phyloP scores from a whole-genome alignment of 768 basidiomycete genomes.

The Hydnum rufescens region DNA sequence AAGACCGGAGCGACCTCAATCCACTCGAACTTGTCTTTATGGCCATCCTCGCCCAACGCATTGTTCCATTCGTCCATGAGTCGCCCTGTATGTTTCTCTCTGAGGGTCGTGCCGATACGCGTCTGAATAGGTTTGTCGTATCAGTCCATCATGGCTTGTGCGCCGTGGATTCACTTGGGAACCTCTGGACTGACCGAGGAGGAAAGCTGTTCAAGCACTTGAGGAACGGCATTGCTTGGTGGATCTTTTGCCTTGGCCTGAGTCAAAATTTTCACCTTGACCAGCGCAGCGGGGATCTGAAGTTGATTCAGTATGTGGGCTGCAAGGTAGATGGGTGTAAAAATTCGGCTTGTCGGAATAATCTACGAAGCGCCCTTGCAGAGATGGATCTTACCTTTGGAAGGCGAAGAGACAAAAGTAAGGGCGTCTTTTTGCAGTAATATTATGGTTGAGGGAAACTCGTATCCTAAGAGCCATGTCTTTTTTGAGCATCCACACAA shows the following conservation, averaged over 20 bases:
- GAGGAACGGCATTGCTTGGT: constrained; percentile 50
- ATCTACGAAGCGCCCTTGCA: too few species aligned
- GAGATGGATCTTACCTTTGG: constrained; percentile 46
- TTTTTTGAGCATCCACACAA: constrained; percentile 16
- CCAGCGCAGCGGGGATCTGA: constrained; percentile 29
- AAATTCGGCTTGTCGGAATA: background rate
- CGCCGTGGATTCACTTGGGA: background rate
- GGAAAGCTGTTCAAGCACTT: constrained; percentile 35
- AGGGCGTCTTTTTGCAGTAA: constrained; percentile 64
- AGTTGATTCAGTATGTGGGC: constrained; percentile 78
- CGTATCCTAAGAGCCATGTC: constrained; percentile 96
- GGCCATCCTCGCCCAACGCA: constrained; percentile 30
- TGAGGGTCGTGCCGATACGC: constrained; percentile 55
- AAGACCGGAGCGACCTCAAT: constrained; percentile 63
- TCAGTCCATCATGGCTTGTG: constrained; percentile 19
- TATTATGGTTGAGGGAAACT: constrained; percentile 87
- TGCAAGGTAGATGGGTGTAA: constrained; percentile 17
- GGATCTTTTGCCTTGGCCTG: constrained; percentile 68
- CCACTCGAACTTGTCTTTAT: constrained; percentile 37
- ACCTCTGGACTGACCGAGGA: constrained; percentile 4
- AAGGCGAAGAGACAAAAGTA: constrained; percentile 64
- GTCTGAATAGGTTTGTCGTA: constrained; percentile 19
- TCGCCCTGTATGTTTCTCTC: constrained; percentile 76
- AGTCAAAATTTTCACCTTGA: constrained; percentile 57
- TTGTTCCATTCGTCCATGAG: constrained; percentile 72